Percentiles rank a stretch among this genome's conserved stretches.
Evolutionary conservation across 805 yeast species (phyloP).

Genomic region (Kodamaea nitidulidarum): DNA sequence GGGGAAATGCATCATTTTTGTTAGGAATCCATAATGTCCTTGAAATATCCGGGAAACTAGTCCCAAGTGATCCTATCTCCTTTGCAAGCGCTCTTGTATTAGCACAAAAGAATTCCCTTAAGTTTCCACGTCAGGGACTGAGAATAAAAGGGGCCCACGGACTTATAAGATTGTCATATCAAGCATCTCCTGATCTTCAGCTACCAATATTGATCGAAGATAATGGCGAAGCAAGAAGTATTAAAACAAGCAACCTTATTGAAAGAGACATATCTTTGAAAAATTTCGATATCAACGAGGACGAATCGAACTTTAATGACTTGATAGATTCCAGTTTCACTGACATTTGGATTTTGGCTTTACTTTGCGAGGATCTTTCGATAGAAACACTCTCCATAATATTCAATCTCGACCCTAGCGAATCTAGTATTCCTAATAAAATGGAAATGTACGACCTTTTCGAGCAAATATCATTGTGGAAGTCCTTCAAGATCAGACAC

Average conservation of each 20-base stretch:
- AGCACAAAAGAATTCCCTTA: conserved; percentile 40
- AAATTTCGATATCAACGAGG: conserved; percentile 8
- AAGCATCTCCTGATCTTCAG: conserved; percentile 46
- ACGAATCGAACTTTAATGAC: conserved; percentile 14
- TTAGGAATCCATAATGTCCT: conserved; percentile 52
- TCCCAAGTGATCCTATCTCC: conserved; percentile 61
- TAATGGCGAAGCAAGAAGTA: conserved; percentile 3
- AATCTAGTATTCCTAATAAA: background rate
- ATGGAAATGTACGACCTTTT: conserved; percentile 15
- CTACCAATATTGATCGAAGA: conserved; percentile 59
- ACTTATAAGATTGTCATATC: conserved; percentile 44
- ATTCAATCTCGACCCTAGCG: conserved; percentile 13
- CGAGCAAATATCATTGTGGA: conserved; percentile 24
- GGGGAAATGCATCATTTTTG: conserved; percentile 32
- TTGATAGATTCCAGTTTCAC: conserved; percentile 46
- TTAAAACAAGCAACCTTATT: conserved; percentile 5
- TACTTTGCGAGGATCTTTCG: conserved; percentile 18
- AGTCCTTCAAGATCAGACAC: conserved; percentile 23
- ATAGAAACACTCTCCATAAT: conserved; percentile 10
- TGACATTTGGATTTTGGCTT: conserved; percentile 45
- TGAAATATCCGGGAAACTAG: conserved; percentile 22
- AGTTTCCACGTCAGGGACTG: conserved; percentile 32
- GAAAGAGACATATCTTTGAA: conserved; percentile 8
- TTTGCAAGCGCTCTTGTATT: conserved; percentile 44
- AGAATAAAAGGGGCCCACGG: conserved; percentile 20